Evolutionary conservation across 768 basidiomycete genomes (phyloP), one percentile per base, ranked within the genome.

Genomic region (Serpula lacrymans): DNA sequence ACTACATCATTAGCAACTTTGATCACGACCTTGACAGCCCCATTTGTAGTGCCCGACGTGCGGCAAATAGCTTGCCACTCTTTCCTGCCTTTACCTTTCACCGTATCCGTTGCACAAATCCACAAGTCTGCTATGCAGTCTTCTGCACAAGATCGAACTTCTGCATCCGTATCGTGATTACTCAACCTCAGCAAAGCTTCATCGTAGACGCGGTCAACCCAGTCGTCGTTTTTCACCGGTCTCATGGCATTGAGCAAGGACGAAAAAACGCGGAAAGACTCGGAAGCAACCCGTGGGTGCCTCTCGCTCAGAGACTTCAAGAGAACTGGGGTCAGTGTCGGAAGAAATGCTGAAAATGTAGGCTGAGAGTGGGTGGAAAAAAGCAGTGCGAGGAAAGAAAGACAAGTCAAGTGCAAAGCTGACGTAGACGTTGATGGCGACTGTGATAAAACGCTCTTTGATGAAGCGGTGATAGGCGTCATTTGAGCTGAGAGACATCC

Each of bases 151-250:
- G 75, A 72, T 26, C 92, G 78, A 16, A 98, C 90, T 48, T 96
- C 94, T 3, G 87, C 82, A 58, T 98, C 95, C 1, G 94, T 94
- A 49, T 94, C 88, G 45, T 87, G 80, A 33, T 76, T 84, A 36
- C 69, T 75, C 26, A 99, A 64, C 37, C 90, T 74, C 16, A 67
- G 59, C 3, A 87, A 67, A 8, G 89, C 83, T 47, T 90, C 82
- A 6, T 76, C 67, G 59, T 94, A 96, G 3, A 96, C 70, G 8
- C 68, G 54, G 40, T 88, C 78, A 4, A 78, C 62, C 88, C 88
- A 91, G 12, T 80, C 77, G 5, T 61, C 65, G 41, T 69, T 56
- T 48, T 78, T 79, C 34, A 86, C 60, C 1, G 90, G 90, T 34
- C 84, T 82, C 27, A 86, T 65, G 2, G 87, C 75, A 47, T 77